Conservation (phyloP, 1,284 basidiomycete genomes). For the Austroboletus novae-zelandiae region DNA sequence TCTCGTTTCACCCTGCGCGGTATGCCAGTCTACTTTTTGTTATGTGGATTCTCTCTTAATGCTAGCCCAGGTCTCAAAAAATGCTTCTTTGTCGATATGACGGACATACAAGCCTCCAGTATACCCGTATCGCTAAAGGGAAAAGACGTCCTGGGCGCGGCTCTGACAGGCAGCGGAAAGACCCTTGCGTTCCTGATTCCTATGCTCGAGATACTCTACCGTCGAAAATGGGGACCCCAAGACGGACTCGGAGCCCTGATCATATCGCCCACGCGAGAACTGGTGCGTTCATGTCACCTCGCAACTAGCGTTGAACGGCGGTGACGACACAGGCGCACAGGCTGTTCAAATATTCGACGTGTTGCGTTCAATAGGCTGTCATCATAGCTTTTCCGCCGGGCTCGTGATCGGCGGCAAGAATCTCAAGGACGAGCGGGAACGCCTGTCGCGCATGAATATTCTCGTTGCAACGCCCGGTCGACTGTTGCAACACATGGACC, state of each 20-base stretch:
- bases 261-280: constrained; percentile 93
- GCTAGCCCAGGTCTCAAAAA: constrained; percentile 69
- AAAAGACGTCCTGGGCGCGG: constrained; percentile 74
- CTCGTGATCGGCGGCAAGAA: constrained; percentile 97
- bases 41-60: neutral
- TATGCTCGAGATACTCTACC: constrained; percentile 71
- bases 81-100: constrained; percentile 83
- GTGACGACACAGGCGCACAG: constrained; percentile 36
- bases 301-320: neutral
- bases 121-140: constrained; percentile 65
- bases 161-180: constrained; percentile 81
- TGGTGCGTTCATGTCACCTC: constrained; percentile 49
- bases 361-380: constrained; percentile 85
- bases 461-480: constrained; percentile 96
- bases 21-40: constrained; percentile 25
- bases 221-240: constrained; percentile 75
- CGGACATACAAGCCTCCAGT: constrained; percentile 73
- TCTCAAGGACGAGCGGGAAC: constrained; percentile 88
- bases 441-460: constrained; percentile 94
- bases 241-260: constrained; percentile 91
- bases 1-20: constrained; percentile 69
- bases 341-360: constrained; percentile 99
- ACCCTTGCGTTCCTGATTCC: constrained; percentile 83
- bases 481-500: constrained; percentile 96
- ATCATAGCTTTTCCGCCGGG: constrained; percentile 92